Evolutionary conservation across 2,329 filamentous ascomycete genomes (phyloP), one percentile per base, ranked within the genome.

Genomic region (Tolypocladium tundrense): DNA sequence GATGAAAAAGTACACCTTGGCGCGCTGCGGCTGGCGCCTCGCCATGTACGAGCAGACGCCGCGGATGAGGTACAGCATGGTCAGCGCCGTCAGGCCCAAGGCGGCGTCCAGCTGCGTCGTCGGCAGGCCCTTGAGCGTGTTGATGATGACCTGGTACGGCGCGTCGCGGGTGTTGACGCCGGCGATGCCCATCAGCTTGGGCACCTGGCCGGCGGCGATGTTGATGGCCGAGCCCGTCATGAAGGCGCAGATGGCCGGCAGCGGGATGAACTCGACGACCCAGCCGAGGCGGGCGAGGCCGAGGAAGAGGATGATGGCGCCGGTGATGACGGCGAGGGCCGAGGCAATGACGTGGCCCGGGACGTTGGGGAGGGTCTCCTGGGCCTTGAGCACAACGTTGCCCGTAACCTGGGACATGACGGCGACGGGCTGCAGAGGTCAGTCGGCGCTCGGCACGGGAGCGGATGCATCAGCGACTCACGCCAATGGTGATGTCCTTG

Each of bases 401-500:
- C 79, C 79, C 2, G 79, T 79, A 31, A 81, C 73, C 53, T 77
- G 76, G 24, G 78, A 80, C 77, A 80, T 79, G 64, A 80, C 77
- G 27, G 77, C 77, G 21, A 79, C 78, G 14, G 78, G 84, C 87
- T 70, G 27, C 45, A 10, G 57, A 53, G 56, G 65, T 69, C 57
- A 62, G 58, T 58, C 57, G 52, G 41, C 33, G 39, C 35, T 14
- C 37, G 16, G 16, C 14, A 39, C 4, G 21, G 40, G 31, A 11
- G 55, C 33, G 33, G 21, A 51, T 39, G 2, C 37, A 48, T 48
- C 27, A 54, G 10, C 39, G 5, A 79, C 84, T 74, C 78, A 88
- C 85, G 43, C 90, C 90, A 62, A 95, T 94, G 21, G 90, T 94
- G 69, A 96, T 95, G 73, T 81, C 78, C 65, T 97, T 97, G 31